These are phyloP conservation scores for Mycena alexandri DNA, from an alignment of 768 basidiomycete species.

Conservation along the genomic window DNA sequence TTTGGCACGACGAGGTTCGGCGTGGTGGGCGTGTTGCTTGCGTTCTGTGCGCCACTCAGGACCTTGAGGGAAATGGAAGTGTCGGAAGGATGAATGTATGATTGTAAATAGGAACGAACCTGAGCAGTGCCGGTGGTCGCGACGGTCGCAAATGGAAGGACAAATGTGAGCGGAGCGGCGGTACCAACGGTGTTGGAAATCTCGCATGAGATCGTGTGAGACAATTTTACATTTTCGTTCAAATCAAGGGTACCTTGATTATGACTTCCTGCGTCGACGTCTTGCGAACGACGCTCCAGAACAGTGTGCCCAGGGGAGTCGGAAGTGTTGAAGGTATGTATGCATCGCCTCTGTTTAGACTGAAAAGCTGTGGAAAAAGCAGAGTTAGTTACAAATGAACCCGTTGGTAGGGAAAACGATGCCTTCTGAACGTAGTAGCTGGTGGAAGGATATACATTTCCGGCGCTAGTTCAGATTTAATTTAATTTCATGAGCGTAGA, in stretches of 20 bases:
- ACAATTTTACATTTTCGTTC: not conserved
- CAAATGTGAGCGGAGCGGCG: conserved; percentile 60
- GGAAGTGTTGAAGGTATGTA: conserved; percentile 76
- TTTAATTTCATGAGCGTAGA: not conserved
- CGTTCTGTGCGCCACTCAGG: conserved; percentile 61
- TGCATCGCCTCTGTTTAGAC: conserved; percentile 69
- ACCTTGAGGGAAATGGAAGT: conserved; percentile 37
- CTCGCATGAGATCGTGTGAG: no score
- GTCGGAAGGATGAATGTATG: not conserved
- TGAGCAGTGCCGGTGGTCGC: conserved; percentile 58
- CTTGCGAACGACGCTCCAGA: conserved; percentile 71
- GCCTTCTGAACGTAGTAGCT: conserved; percentile 76
- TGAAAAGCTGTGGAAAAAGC: conserved; percentile 69
- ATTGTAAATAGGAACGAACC: conserved; percentile 6
- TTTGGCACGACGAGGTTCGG: conserved; percentile 63
- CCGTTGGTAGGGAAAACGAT: not conserved
- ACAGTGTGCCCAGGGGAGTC: conserved; percentile 57
- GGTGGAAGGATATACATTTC: conserved; percentile 67
- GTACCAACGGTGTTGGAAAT: conserved; percentile 63
- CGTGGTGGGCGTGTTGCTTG: conserved; percentile 67
- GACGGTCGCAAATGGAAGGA: conserved; percentile 66
- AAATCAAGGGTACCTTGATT: conserved; percentile 62
- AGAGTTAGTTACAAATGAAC: not conserved
- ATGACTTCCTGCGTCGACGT: conserved; percentile 57
- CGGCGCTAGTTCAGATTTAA: conserved; percentile 53